Evolutionary conservation across 345 rosid species (phyloP), one percentile per base, ranked within the genome.

Genomic region (Heritiera littoralis): DNA sequence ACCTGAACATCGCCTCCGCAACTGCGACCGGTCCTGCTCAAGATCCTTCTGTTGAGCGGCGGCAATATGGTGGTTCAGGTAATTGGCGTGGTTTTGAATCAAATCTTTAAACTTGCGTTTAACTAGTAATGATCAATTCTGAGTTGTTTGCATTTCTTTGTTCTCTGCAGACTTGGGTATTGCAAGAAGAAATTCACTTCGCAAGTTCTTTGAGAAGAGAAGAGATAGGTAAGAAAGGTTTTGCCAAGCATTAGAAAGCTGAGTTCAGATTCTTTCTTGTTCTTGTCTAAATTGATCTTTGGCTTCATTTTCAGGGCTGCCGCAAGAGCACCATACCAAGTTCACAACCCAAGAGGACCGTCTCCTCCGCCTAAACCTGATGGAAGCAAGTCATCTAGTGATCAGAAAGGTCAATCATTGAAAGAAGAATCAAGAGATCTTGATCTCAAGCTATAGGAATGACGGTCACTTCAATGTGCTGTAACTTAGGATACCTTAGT

Each of bases 161-260:
- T 51, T 66, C 77, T 63, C 5, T 43, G 20, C 83, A 74, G 91
- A 78, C 71, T 69, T 85, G 55, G 86, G 86, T n/a, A 86, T 87
- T 18, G 89, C 87, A 32, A 83, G 90, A 74, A 88, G 85, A 81
- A 91, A 91, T 55, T 92, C 97, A 13, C 93, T 93, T 45, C 89
- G 85, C 75, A 85, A 90, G 46, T 93, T 93, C 87, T 83, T 93
- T 41, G 87, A 88, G 60, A 92, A 92, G 87, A 89, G 97, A 69
- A 93, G 89, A 77, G 94, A 90, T 77, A 92, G 97, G 97, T 92
- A 66, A 28, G 60, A 32, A 66, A 66, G 56, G 52, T 49, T 66
- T 64, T 41, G 13, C 63, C 63, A 17, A 17, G 17, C 41, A 54
- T 7, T 15, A 4, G 4, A 52, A 48, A 23, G 35, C 30, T 46